These are phyloP conservation scores for Lentithecium fluviatile DNA, from an alignment of 495 filamentous ascomycete genomes.

Conservation along the genomic window DNA sequence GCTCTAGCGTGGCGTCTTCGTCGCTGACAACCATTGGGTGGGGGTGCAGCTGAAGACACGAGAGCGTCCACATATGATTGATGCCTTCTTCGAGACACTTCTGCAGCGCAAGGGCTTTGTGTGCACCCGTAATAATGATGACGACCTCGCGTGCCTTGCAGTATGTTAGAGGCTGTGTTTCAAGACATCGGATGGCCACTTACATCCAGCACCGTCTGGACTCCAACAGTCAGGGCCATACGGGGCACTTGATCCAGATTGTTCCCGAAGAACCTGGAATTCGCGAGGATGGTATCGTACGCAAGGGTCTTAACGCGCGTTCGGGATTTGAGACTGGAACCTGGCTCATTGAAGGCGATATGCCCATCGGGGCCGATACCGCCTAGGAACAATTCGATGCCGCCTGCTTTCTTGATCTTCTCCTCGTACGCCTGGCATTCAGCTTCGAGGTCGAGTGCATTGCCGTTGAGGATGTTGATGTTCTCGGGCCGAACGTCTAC, in stretches of 20 bases:
- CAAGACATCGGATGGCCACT: conserved; percentile 11
- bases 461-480: conserved; percentile 84
- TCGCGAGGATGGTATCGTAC: conserved; percentile 83
- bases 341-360: conserved; percentile 88
- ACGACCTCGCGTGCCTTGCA: conserved; percentile 70
- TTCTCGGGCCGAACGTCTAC: conserved; percentile 77
- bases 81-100: conserved; percentile 78
- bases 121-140: conserved; percentile 74
- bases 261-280: conserved; percentile 77
- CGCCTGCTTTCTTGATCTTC: conserved; percentile 70
- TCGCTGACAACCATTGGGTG: conserved; percentile 80
- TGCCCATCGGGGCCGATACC: conserved; percentile 85
- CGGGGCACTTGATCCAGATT: conserved; percentile 71
- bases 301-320: conserved; percentile 84
- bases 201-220: conserved; percentile 78
- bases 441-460: conserved; percentile 69
- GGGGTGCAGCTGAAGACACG: conserved; percentile 73
- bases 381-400: conserved; percentile 82
- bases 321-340: conserved; percentile 72
- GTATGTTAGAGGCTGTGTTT: background rate
- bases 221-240: conserved; percentile 82
- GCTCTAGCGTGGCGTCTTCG: conserved; percentile 78
- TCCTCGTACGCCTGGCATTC: conserved; percentile 79
- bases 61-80: conserved; percentile 89
- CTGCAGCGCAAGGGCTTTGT: conserved; percentile 78